Evolutionary conservation across 176 grass and related monocot species (phyloP).

Genomic region (Triticum turgidum): DNA sequence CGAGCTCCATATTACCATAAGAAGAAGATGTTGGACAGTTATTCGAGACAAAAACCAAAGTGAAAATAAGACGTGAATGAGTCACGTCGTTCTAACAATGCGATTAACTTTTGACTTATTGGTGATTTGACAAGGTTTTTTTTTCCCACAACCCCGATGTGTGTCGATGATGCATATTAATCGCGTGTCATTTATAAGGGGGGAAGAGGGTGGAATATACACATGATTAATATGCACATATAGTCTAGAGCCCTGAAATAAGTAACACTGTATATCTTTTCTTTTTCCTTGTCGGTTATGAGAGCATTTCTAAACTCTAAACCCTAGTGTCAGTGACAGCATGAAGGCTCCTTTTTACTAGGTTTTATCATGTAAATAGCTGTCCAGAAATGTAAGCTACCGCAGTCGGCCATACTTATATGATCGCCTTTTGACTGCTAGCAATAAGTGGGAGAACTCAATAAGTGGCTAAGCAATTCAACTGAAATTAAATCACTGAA

Average conservation of each 20-base stretch:
- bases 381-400: neutral
- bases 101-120: neutral
- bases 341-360: neutral
- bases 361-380: neutral
- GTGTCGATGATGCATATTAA: too few relatives aligned
- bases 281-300: neutral
- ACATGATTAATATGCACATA: too few relatives aligned
- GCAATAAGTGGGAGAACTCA: slow-evolving; percentile 3
- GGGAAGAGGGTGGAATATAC: too few relatives aligned
- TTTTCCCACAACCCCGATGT: neutral
- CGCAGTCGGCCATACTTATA: neutral
- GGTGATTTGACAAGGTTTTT: neutral
- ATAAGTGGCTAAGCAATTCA: slow-evolving; percentile 14
- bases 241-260: too few relatives aligned
- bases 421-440: slow-evolving; percentile 29
- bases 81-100: neutral
- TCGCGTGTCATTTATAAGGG: too few relatives aligned
- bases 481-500: slow-evolving; percentile 7
- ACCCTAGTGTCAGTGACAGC: neutral
- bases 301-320: neutral
- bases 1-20: too few relatives aligned
- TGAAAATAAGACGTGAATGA: neutral
- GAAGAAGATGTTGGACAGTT: neutral
- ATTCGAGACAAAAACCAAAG: neutral
- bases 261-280: too few relatives aligned